Evolutionary conservation across 2,329 filamentous ascomycete species (phyloP).

Genomic region (Botrytis pseudocinerea): DNA sequence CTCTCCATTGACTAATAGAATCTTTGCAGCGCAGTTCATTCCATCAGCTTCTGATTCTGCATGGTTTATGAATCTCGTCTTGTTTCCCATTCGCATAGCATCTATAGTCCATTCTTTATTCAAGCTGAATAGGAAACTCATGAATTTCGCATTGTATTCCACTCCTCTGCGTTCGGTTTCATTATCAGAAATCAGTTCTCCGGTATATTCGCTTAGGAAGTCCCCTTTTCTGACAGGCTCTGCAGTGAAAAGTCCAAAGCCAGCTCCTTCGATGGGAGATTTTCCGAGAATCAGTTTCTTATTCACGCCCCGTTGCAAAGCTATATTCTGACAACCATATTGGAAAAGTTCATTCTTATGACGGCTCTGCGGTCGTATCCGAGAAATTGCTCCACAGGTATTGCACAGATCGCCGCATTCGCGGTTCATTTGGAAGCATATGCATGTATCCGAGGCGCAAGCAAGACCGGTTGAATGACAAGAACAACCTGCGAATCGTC

Average conservation of each 20-base stretch:
- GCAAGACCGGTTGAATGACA: slow-evolving; percentile 63
- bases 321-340: slow-evolving; percentile 69
- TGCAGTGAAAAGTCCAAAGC: slow-evolving; percentile 72
- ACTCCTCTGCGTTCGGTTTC: slow-evolving; percentile 39
- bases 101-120: slow-evolving; percentile 60
- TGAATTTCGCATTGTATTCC: slow-evolving; percentile 42
- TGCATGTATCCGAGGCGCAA: slow-evolving; percentile 62
- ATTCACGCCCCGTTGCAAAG: slow-evolving; percentile 65
- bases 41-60: slow-evolving; percentile 61
- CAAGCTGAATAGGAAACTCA: slow-evolving; percentile 53
- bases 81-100: slow-evolving; percentile 74
- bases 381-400: slow-evolving; percentile 66
- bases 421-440: slow-evolving; percentile 69
- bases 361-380: slow-evolving; percentile 68
- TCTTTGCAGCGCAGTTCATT: slow-evolving; percentile 64
- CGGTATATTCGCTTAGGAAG: slow-evolving; percentile 80
- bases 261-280: slow-evolving; percentile 66
- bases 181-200: slow-evolving; percentile 61
- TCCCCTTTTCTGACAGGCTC: slow-evolving; percentile 51
- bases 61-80: slow-evolving; percentile 83
- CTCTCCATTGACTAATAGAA: slow-evolving; percentile 72
- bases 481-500: slow-evolving; percentile 66
- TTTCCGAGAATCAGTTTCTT: slow-evolving; percentile 69
- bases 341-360: slow-evolving; percentile 57
- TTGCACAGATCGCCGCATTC: slow-evolving; percentile 80